Conservation (phyloP, 805 yeast genomes). For the Kodamaea nitidulidarum region DNA sequence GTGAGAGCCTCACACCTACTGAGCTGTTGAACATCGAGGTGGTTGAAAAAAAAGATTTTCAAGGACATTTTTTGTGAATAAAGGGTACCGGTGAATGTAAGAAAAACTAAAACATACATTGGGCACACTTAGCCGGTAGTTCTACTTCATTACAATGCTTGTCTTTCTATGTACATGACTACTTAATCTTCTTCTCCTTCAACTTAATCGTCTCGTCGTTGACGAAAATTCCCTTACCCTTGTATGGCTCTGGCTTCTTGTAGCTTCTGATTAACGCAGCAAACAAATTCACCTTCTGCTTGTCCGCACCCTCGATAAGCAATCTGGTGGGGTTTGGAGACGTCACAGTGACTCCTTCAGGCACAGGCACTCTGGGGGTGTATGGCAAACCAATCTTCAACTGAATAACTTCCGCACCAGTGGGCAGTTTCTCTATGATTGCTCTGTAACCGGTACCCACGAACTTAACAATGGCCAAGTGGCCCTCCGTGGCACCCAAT, state of each 20-base stretch:
- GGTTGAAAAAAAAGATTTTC: neutral
- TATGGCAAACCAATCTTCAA: slow-evolving; percentile 88
- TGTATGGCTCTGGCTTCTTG: slow-evolving; percentile 97
- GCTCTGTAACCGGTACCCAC: slow-evolving; percentile 98
- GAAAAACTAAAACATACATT: too few relatives aligned
- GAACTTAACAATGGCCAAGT: slow-evolving; percentile 76
- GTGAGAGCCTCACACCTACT: slow-evolving; percentile 1
- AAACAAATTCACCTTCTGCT: slow-evolving; percentile 79
- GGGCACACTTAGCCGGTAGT: neutral
- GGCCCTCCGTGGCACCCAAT: slow-evolving; percentile 91
- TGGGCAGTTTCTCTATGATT: slow-evolving; percentile 52
- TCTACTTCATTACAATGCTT: neutral
- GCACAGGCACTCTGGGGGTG: slow-evolving; percentile 71
- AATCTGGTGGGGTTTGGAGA: slow-evolving; percentile 85
- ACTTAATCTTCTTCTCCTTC: slow-evolving; percentile 92
- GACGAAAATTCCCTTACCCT: slow-evolving; percentile 95
- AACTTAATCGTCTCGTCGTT: slow-evolving; percentile 86
- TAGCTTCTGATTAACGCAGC: slow-evolving; percentile 84
- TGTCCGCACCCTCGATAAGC: slow-evolving; percentile 80
- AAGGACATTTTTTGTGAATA: neutral
- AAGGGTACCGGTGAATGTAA: too few relatives aligned
- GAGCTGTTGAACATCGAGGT: slow-evolving; percentile 1
- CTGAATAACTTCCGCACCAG: slow-evolving; percentile 53
- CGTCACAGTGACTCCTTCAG: slow-evolving; percentile 67
- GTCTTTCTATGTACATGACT: slow-evolving; percentile 2